phyloP scores from a whole-genome alignment of 1,139 yeast species.

The Kodamaea ohmeri region DNA sequence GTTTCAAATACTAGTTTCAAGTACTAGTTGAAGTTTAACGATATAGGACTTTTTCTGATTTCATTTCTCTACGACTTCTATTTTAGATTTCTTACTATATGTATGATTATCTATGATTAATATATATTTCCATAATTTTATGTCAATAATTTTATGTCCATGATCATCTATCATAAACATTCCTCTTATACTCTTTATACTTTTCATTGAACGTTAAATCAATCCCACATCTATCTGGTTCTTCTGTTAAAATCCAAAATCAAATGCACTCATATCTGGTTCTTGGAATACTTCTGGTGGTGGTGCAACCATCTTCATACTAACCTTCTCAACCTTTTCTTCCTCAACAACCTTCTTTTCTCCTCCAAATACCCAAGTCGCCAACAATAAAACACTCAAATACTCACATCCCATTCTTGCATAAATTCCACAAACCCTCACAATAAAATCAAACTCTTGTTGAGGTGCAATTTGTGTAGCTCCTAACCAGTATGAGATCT shows the following conservation, averaged over 20 bases:
- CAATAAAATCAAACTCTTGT: conserved; percentile 60
- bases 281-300: conserved; percentile 51
- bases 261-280: conserved; percentile 79
- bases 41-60: too few relatives aligned
- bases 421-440: conserved; percentile 65
- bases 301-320: conserved; percentile 9
- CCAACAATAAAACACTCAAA: conserved; percentile 59
- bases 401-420: conserved; percentile 91
- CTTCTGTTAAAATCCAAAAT: conserved; percentile 48
- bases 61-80: too few relatives aligned
- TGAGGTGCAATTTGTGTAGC: conserved; percentile 43
- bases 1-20: too few relatives aligned
- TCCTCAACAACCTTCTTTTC: conserved; percentile 8
- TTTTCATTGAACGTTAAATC: too few relatives aligned
- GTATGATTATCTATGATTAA: too few relatives aligned
- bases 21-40: too few relatives aligned
- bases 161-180: too few relatives aligned
- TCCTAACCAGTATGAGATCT: conserved; percentile 48
- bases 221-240: too few relatives aligned
- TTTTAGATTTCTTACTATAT: too few relatives aligned
- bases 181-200: too few relatives aligned
- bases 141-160: too few relatives aligned
- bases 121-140: too few relatives aligned
- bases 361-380: conserved; percentile 62
- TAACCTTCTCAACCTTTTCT: conserved; percentile 6